These are phyloP conservation scores for Pythium grandisporangium DNA, from an alignment of 352 stramenopile species.

Conservation along the genomic window DNA sequence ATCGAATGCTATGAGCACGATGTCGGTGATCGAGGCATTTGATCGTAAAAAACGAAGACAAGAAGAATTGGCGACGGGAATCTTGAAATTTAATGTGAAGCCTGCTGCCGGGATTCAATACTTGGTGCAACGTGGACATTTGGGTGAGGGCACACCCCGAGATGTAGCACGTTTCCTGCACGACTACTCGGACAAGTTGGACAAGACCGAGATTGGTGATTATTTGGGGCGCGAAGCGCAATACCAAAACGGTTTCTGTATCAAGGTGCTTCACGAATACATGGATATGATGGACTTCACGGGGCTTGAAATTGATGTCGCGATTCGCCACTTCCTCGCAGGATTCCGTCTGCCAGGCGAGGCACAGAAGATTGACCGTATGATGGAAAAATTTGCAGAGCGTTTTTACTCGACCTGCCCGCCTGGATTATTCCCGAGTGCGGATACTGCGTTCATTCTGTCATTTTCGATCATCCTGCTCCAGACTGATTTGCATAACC, in stretches of 20 bases:
- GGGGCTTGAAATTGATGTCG: constrained; percentile 93
- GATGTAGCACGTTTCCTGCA: constrained; percentile 94
- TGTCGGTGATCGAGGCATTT: constrained; percentile 91
- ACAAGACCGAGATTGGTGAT: constrained; percentile 97
- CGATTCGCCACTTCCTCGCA: constrained; percentile 95
- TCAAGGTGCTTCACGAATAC: constrained; percentile 95
- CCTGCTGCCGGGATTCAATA: constrained; percentile 88
- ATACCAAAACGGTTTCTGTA: constrained; percentile 90
- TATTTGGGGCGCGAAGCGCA: constrained; percentile 96
- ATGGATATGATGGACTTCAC: constrained; percentile 95
- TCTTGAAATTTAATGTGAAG: constrained; percentile 98
- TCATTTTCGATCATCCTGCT: constrained; percentile 91
- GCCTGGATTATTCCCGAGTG: constrained; percentile 87
- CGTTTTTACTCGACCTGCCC: constrained; percentile 68
- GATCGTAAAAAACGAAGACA: constrained; percentile 95
- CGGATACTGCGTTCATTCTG: constrained; percentile 98
- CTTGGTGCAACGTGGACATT: constrained; percentile 86
- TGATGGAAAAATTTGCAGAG: constrained; percentile 99
- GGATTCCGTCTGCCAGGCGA: constrained; percentile 98
- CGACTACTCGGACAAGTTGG: constrained; percentile 87
- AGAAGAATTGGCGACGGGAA: constrained; percentile 95
- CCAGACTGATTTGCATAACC: constrained; percentile 97
- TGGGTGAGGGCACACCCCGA: constrained; percentile 85
- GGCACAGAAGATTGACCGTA: constrained; percentile 99
- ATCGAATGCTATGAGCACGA: too few species aligned